Conservation (phyloP, 2,329 filamentous ascomycete genomes). For the Colletotrichum simmondsii region DNA sequence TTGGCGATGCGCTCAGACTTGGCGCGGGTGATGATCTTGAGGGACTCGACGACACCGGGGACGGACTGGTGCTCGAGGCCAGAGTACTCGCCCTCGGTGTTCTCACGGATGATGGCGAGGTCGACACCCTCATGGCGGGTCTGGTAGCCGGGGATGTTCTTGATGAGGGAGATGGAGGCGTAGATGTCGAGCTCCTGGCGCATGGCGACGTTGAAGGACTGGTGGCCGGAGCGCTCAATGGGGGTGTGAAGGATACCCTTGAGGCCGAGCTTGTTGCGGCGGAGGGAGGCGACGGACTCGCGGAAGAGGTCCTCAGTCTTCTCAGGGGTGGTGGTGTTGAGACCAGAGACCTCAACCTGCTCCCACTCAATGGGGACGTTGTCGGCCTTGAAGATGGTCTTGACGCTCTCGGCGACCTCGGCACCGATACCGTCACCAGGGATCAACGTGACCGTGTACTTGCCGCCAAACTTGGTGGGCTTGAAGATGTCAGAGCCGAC, state of each 20-base stretch:
- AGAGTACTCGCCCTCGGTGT: conserved; percentile 99
- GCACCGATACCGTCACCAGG: conserved; percentile 98
- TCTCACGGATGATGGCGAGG: conserved; percentile 99
- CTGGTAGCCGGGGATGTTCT: conserved; percentile 99
- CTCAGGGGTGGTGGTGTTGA: conserved; percentile 81
- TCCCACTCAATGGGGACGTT: conserved; percentile 99
- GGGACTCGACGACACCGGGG: conserved; percentile 93
- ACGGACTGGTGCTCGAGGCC: conserved; percentile 99
- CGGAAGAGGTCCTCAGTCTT: conserved; percentile 95
- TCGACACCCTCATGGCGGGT: conserved; percentile 98
- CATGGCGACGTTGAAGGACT: conserved; percentile 99
- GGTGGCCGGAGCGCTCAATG: conserved; percentile 95
- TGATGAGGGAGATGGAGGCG: conserved; percentile 96
- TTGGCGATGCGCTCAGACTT: conserved; percentile 99
- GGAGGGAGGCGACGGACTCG: conserved; percentile 93
- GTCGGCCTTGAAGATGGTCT: conserved; percentile 99
- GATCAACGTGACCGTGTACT: conserved; percentile 98
- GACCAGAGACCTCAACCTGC: conserved; percentile 93
- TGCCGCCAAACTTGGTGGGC: conserved; percentile 98
- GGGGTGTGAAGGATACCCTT: conserved; percentile 99
- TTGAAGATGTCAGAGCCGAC: conserved; percentile 97
- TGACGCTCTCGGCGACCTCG: conserved; percentile 97
- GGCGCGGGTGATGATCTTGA: conserved; percentile 99
- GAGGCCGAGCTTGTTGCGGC: conserved; percentile 98
- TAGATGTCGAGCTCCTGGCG: conserved; percentile 99